Conservation (phyloP, 1,284 basidiomycete species). For the Athelia sp. region DNA sequence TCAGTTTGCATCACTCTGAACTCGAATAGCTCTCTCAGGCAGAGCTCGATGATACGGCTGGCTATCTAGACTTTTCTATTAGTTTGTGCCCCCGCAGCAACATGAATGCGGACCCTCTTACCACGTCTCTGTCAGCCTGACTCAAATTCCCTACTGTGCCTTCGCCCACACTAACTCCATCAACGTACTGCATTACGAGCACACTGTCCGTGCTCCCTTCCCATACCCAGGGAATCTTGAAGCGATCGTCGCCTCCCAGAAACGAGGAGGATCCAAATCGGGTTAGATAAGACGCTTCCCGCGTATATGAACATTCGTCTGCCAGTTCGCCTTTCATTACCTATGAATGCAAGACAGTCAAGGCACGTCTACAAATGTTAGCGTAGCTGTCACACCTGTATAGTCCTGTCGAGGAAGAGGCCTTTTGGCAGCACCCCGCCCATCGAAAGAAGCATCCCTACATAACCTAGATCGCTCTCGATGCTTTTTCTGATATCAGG, state of each 20-base stretch:
- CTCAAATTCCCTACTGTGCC: constrained; percentile 43
- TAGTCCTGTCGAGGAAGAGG: constrained; percentile 84
- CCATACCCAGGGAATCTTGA: constrained; percentile 86
- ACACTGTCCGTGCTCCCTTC: constrained; percentile 78
- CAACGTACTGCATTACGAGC: constrained; percentile 87
- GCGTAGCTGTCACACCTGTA: constrained; percentile 50
- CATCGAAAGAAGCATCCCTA: constrained; percentile 80
- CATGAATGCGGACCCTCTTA: constrained; percentile 29
- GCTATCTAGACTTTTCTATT: constrained; percentile 66
- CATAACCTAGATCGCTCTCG: constrained; percentile 82
- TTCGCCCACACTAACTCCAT: constrained; percentile 79
- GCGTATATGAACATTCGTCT: constrained; percentile 93
- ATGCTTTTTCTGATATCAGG: constrained; percentile 89
- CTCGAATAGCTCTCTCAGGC: constrained; percentile 86
- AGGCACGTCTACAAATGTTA: background rate
- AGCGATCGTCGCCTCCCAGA: constrained; percentile 61
- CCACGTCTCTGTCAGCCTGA: constrained; percentile 74
- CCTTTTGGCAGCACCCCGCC: constrained; percentile 83
- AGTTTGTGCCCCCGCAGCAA: background rate
- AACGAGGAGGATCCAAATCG: constrained; percentile 51
- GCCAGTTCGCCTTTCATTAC: constrained; percentile 90
- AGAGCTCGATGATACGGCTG: constrained; percentile 77
- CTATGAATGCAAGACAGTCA: constrained; percentile 23
- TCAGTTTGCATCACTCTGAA: constrained; percentile 98
- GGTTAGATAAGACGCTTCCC: constrained; percentile 76